Evolutionary conservation across 176 grass and related monocot species (phyloP).

Genomic region (Themeda triandra): DNA sequence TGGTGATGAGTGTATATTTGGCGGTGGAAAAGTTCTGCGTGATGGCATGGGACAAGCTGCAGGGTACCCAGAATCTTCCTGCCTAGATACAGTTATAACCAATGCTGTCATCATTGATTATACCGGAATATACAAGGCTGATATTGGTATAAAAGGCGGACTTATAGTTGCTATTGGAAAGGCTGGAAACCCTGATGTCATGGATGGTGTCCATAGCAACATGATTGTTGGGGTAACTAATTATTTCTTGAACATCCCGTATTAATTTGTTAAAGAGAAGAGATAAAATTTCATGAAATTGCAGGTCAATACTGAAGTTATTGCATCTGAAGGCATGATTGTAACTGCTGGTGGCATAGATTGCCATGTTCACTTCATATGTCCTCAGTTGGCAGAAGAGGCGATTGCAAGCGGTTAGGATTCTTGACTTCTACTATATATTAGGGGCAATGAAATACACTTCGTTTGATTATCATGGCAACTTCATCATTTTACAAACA

Average conservation of each 20-base stretch:
- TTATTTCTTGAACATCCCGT: not conserved
- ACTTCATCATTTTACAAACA: not conserved
- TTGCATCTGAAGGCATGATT: slow-evolving; percentile 92
- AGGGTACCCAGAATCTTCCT: slow-evolving; percentile 48
- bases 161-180: slow-evolving; percentile 76
- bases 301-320: slow-evolving; percentile 93
- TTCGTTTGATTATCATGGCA: not conserved
- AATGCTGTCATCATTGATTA: slow-evolving; percentile 97
- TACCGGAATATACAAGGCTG: slow-evolving; percentile 96
- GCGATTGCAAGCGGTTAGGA: slow-evolving; percentile 81
- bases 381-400: slow-evolving; percentile 79
- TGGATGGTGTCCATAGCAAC: slow-evolving; percentile 74
- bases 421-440: slow-evolving; percentile 27
- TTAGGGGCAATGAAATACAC: not conserved
- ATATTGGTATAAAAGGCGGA: slow-evolving; percentile 89
- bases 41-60: slow-evolving; percentile 93
- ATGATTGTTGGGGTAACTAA: slow-evolving; percentile 93
- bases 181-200: slow-evolving; percentile 93
- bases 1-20: slow-evolving; percentile 99
- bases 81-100: slow-evolving; percentile 88
- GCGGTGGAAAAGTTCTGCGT: slow-evolving; percentile 89
- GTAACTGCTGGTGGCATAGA: slow-evolving; percentile 95
- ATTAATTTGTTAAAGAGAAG: slow-evolving; percentile 13
- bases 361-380: slow-evolving; percentile 98
- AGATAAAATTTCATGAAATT: slow-evolving; percentile 7